Evolutionary conservation across 768 basidiomycete species (phyloP).

Genomic region (Phallus indusiatus): DNA sequence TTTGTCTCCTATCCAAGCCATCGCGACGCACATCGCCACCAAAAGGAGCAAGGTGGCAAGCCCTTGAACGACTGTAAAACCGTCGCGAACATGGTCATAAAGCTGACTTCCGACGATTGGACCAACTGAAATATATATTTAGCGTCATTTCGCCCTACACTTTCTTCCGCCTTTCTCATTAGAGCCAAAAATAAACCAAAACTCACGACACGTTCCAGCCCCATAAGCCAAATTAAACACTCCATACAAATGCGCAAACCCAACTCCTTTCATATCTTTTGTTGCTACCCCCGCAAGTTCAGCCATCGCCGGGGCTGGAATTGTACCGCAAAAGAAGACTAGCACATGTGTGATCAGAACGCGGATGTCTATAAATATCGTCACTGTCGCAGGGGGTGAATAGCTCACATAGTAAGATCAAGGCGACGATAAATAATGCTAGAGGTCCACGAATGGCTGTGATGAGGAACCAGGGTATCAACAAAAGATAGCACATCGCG

Average conservation of each 20-base stretch:
- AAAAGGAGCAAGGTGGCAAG: constrained; percentile 35
- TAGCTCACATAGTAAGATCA: constrained; percentile 47
- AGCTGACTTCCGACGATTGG: constrained; percentile 65
- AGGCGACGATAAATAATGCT: constrained; percentile 37
- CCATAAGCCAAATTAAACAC: constrained; percentile 68
- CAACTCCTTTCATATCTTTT: constrained; percentile 45
- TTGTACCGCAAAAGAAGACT: constrained; percentile 57
- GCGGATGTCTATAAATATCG: constrained; percentile 6
- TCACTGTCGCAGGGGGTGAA: not conserved
- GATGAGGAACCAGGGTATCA: constrained; percentile 57
- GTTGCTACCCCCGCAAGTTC: constrained; percentile 57
- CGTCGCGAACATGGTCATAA: constrained; percentile 41
- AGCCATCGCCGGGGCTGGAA: constrained; percentile 51
- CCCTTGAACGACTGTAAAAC: constrained; percentile 53
- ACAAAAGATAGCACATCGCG: constrained; percentile 34
- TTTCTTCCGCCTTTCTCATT: not conserved
- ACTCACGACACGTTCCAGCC: constrained; percentile 50
- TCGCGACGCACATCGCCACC: constrained; percentile 29
- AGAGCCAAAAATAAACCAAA: not conserved
- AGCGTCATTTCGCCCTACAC: too few species aligned
- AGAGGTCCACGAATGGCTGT: constrained; percentile 38
- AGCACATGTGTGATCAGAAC: not conserved
- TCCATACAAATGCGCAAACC: constrained; percentile 68
- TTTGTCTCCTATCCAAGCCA: constrained; percentile 12
- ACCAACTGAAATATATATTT: constrained; percentile 37